These are phyloP conservation scores for Anaeramoeba flamelloides DNA, from an alignment of 78 protist species.

Conservation along the genomic window DNA sequence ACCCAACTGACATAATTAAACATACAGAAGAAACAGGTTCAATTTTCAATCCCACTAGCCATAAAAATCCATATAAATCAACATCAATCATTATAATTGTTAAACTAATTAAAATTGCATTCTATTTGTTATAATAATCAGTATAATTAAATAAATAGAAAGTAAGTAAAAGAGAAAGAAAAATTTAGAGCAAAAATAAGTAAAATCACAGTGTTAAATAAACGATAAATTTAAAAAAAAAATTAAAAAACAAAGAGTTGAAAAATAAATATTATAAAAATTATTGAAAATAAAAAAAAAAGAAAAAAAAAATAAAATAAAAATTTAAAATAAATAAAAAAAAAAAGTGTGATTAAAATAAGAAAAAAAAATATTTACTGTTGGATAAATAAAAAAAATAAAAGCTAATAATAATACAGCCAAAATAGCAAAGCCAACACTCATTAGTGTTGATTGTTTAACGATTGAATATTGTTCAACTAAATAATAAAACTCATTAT, in stretches of 20 bases:
- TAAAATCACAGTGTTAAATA: too few species aligned
- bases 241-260: too few species aligned
- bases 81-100: background rate
- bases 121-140: too few species aligned
- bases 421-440: background rate
- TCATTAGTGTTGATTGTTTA: background rate
- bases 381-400: background rate
- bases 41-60: background rate
- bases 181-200: too few species aligned
- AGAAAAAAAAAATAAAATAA: too few species aligned
- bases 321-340: too few species aligned
- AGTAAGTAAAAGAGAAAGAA: too few species aligned
- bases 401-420: background rate
- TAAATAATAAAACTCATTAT: background rate
- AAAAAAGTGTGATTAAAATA: background rate
- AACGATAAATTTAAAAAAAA: too few species aligned
- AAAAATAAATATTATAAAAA: too few species aligned
- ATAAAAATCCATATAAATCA: background rate
- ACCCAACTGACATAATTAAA: background rate
- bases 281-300: too few species aligned
- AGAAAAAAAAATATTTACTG: background rate
- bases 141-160: too few species aligned
- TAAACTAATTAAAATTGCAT: too few species aligned
- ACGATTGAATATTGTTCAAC: background rate
- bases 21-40: background rate